Percentiles rank a stretch among this genome's conserved stretches.
These are phyloP conservation scores for Plasmodium sp. DNA, from an alignment of 169 alveolate genomes.

Conservation along the genomic window DNA sequence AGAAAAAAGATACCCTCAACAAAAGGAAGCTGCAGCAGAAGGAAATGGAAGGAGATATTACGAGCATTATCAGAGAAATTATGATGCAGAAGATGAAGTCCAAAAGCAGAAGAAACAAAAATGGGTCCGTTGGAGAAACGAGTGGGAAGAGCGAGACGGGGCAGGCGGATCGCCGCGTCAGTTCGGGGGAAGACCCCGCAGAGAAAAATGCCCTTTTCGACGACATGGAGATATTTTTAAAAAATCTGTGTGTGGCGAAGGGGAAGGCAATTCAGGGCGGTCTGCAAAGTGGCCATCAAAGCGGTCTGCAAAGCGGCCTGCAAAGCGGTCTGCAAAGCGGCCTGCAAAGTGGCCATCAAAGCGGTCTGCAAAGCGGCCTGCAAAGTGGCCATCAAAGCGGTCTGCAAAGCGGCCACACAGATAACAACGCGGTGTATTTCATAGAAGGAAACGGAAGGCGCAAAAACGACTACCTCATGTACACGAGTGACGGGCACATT, in stretches of 20 bases:
- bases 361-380: neutral
- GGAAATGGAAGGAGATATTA: constrained; percentile 13
- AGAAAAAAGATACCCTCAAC: constrained; percentile 2
- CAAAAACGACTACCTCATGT: constrained; percentile 44
- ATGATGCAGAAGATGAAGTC: neutral
- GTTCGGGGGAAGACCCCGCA: neutral
- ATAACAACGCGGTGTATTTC: constrained; percentile 6
- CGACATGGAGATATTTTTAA: constrained; percentile 47
- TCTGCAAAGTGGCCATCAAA: too few relatives aligned
- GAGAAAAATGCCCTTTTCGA: constrained; percentile 51
- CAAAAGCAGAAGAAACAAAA: constrained; percentile 5
- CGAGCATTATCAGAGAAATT: constrained; percentile 10
- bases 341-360: neutral
- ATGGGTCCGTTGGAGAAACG: neutral
- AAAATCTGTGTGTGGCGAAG: constrained; percentile 57
- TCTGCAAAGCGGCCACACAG: neutral
- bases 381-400: neutral
- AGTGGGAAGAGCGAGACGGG: constrained; percentile 1
- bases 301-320: too few relatives aligned
- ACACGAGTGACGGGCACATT: constrained; percentile 25
- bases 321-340: too few relatives aligned
- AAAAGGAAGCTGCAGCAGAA: neutral
- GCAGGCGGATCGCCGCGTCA: neutral
- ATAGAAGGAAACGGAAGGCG: constrained; percentile 5
- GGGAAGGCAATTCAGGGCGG: constrained; percentile 22